phyloP scores from a whole-genome alignment of 495 filamentous ascomycete genomes.

The Chaetomium fimeti region DNA sequence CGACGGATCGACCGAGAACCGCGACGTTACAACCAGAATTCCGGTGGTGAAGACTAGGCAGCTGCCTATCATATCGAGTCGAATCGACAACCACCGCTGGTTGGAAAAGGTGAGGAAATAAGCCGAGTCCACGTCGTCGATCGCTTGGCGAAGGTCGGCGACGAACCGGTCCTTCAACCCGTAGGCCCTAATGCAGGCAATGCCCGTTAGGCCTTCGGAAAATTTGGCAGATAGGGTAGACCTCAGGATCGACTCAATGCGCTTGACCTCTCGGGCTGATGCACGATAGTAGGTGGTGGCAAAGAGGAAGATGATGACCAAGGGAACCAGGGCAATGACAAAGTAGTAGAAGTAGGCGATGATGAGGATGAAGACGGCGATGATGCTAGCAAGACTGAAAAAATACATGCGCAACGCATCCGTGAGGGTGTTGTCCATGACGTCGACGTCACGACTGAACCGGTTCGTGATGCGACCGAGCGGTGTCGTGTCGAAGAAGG shows the following conservation, averaged over 20 bases:
- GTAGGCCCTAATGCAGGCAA: constrained; percentile 83
- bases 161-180: constrained; percentile 74
- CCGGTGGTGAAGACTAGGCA: constrained; percentile 80
- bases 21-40: constrained; percentile 88
- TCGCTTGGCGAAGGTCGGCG: constrained; percentile 60
- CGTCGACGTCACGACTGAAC: constrained; percentile 91
- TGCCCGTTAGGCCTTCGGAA: constrained; percentile 79
- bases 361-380: constrained; percentile 79
- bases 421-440: constrained; percentile 90
- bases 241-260: constrained; percentile 84
- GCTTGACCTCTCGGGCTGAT: constrained; percentile 90
- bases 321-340: constrained; percentile 80
- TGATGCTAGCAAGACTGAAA: constrained; percentile 74
- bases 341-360: constrained; percentile 95
- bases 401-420: constrained; percentile 94
- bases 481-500: constrained; percentile 96
- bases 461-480: constrained; percentile 95
- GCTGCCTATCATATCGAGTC: constrained; percentile 81
- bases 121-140: constrained; percentile 89
- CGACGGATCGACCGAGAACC: constrained; percentile 81
- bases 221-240: constrained; percentile 90
- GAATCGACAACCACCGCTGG: constrained; percentile 84
- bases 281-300: constrained; percentile 85
- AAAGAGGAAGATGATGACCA: constrained; percentile 76
- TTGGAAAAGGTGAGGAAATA: constrained; percentile 94